Conservation (phyloP, 2,329 filamentous ascomycete species). For the Orbilia oligospora region DNA sequence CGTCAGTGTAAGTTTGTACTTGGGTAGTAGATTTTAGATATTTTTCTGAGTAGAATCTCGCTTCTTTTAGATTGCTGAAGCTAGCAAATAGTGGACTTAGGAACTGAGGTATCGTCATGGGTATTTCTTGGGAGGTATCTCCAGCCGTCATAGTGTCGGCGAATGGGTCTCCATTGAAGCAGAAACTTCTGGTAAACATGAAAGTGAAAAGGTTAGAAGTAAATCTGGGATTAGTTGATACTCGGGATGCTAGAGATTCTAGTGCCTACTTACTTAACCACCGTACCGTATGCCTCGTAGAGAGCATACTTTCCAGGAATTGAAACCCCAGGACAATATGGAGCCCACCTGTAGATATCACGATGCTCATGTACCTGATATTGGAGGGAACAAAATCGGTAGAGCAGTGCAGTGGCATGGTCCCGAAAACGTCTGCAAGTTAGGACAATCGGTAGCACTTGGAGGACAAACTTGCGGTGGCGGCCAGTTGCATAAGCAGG, state of each 20-base stretch:
- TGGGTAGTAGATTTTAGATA: not conserved
- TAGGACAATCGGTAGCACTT: not conserved
- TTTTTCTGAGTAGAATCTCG: not conserved
- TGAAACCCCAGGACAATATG: not conserved
- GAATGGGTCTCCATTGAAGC: not conserved
- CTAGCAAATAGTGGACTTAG: not conserved
- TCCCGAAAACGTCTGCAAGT: conserved; percentile 4
- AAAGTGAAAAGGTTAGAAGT: not conserved
- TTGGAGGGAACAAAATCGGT: not conserved
- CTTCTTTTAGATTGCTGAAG: not conserved
- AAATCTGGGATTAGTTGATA: not conserved
- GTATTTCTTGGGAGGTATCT: not conserved
- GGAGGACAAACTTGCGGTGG: no score
- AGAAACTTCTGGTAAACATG: not conserved
- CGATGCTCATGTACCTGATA: not conserved
- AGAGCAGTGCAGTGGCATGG: not conserved
- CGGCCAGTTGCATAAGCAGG: no score
- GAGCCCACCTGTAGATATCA: not conserved
- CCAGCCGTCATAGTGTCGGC: no score
- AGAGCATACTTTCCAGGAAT: not conserved
- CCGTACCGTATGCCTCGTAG: not conserved
- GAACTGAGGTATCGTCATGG: not conserved
- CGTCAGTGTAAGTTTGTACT: not conserved
- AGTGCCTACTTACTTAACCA: not conserved
- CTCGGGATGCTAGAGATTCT: not conserved